phyloP scores from a whole-genome alignment of 2,329 filamentous ascomycete genomes.

The Ilyonectria sp. region DNA sequence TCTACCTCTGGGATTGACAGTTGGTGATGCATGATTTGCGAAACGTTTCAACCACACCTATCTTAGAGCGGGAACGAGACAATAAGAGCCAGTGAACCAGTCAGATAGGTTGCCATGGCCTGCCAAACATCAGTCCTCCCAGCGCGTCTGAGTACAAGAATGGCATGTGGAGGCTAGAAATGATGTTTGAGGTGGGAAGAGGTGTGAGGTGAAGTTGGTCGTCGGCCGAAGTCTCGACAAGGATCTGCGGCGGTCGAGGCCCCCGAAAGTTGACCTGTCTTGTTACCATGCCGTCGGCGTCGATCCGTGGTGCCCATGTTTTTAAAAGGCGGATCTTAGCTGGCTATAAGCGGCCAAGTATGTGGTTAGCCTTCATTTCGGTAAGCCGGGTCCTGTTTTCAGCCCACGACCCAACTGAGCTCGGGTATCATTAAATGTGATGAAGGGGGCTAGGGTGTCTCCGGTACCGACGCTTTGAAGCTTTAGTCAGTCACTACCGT shows the following conservation, averaged over 20 bases:
- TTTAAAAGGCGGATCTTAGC: slow-evolving; percentile 13
- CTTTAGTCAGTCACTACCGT: neutral
- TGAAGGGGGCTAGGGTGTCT: neutral
- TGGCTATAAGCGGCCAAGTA: slow-evolving; percentile 12
- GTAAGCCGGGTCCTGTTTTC: slow-evolving; percentile 14
- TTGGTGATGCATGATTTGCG: neutral
- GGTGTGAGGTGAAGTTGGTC: neutral
- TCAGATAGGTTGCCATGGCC: neutral
- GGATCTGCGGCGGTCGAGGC: slow-evolving; percentile 17
- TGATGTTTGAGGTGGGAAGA: slow-evolving; percentile 1
- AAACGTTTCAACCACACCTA: neutral
- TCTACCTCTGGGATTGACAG: neutral
- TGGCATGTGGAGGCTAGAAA: slow-evolving; percentile 19
- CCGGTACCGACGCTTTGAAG: neutral
- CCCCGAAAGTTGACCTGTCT: slow-evolving; percentile 24
- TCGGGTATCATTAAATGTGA: slow-evolving; percentile 18
- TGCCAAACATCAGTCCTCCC: neutral
- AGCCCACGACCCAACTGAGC: slow-evolving; percentile 3
- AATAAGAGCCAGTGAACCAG: neutral
- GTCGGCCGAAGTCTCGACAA: slow-evolving; percentile 14
- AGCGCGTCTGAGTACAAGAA: neutral
- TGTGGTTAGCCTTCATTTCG: slow-evolving; percentile 26
- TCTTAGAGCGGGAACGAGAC: neutral
- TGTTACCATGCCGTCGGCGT: slow-evolving; percentile 34
- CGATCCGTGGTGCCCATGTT: slow-evolving; percentile 24